These are phyloP conservation scores for Mucor circinelloides DNA, from an alignment of 371 early-diverging fungal genomes.

Conservation along the genomic window DNA sequence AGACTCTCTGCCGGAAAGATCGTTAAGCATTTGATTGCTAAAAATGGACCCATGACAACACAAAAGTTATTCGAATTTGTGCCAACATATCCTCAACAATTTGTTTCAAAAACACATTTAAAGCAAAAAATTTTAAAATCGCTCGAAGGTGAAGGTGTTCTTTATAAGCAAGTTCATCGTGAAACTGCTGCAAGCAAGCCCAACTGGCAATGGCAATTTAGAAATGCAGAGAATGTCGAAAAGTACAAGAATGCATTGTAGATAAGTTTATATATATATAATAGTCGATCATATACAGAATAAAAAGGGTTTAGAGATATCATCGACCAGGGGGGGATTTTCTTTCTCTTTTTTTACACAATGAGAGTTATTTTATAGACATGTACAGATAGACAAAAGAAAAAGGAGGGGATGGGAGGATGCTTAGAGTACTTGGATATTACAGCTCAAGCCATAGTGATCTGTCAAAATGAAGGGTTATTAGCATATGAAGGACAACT, in stretches of 20 bases:
- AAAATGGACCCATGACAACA: constrained; percentile 45
- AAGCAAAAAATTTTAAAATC: constrained; percentile 34
- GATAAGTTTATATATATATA: no score
- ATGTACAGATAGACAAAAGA: background rate
- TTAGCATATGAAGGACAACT: background rate
- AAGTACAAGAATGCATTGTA: constrained; percentile 25
- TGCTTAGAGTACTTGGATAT: constrained; percentile 8
- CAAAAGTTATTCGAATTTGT: constrained; percentile 24
- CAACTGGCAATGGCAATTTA: constrained; percentile 34
- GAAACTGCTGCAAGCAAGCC: constrained; percentile 14
- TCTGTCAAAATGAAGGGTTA: constrained; percentile 20
- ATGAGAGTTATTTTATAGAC: background rate
- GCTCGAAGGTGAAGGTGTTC: constrained; percentile 27
- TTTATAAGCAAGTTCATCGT: constrained; percentile 29
- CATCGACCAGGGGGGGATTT: background rate
- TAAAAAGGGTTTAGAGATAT: background rate
- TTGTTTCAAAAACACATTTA: constrained; percentile 39
- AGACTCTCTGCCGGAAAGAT: constrained; percentile 32
- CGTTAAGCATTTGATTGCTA: constrained; percentile 39
- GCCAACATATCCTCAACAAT: constrained; percentile 23
- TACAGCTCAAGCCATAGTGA: constrained; percentile 49
- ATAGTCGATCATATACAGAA: background rate
- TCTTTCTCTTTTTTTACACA: background rate
- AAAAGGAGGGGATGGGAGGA: no score
- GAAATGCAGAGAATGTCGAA: constrained; percentile 3